Evolutionary conservation across 164 flowering plant genomes (phyloP), one percentile per base, ranked within the genome.

Genomic region (Umbilicus rupestris): DNA sequence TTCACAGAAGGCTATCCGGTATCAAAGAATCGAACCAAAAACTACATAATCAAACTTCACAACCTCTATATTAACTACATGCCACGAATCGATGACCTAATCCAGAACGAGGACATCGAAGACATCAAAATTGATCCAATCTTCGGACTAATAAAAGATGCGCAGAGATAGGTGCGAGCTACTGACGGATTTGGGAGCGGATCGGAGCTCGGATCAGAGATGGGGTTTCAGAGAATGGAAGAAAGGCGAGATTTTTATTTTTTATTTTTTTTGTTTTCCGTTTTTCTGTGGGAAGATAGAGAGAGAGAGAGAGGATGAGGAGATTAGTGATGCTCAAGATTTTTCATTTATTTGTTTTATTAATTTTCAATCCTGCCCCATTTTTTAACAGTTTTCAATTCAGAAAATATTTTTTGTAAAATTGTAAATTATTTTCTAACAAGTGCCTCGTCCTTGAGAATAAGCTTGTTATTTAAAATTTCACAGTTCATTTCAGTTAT

Each of bases 11-110:
- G 55, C 55, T 41, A 41, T 12, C 44, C 55, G 9, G 26, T n/a
- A 49, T n/a, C 24, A n/a, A 49, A 19, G 1, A 49, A 49, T 49
- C 55, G 55, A 49, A 20, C 55, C 55, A 9, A 24, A 52, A 26
- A 10, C 31, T 52, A 52, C 59, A 52, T 52, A 52, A 52, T 11
- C 17, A 6, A 2, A 52, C 11, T 24, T 24, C 17, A 24, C 59
- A 52, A 26, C 31, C 59, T 52, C 31, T 9, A 52, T 3, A 8
- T 24, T 7, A 26, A 50, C 59, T 52, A 24, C 59, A 52, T 14
- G 31, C 30, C 59, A 52, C 59, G 31, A 52, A 26, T 52, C 11
- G 59, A 52, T 17, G 59, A 52, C 59, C 59, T 52, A 52, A 52
- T 52, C 26, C 55, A 49, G 24, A 49, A 49, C 20, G 55, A 49